Evolutionary conservation across 2,329 filamentous ascomycete species (phyloP), one percentile per base, ranked within the genome.

Genomic region (Penicillium sp.): DNA sequence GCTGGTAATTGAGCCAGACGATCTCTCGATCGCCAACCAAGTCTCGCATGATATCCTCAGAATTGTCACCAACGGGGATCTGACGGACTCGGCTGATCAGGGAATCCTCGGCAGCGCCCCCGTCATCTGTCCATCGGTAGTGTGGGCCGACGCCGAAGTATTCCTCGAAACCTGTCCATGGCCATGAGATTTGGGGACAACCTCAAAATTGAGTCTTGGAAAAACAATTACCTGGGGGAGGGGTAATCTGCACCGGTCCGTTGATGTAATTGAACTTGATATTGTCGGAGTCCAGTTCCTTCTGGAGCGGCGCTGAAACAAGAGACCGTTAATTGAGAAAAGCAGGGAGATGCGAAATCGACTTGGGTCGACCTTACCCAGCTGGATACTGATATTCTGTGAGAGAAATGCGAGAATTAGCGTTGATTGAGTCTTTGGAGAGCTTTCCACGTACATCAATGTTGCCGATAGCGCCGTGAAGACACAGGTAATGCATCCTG

Each of bases 381-480:
- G 52, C 44, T 59, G 52, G 23, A 57, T 60, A 39, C 50, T 59
- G 45, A 65, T 59, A 50, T 58, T 58, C 51, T 55, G 50, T 23
- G n/a, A 45, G 26, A 18, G 10, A 38, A 18, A 18, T 38, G 31
- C 3, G 31, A 5, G 31, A 44, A 29, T 53, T 5, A 54, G 49
- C 26, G 49, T 36, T 4, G 8, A 26, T 15, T 16, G 4, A 16
- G 10, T 12, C 1, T 4, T 9, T 2, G 18, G 23, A 16, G 8
- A 8, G 9, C 3, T 29, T 26, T 42, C 24, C 18, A 58, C 64
- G 13, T 46, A 67, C 65, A 42, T 67, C 56, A 13, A 62, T 48
- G 41, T 66, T 67, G 50, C 62, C 62, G 57, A 66, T 65, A 39
- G 63, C 61, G 42, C 65, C 65, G 42, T 66, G 65, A 33, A 67